These are phyloP conservation scores for Clonostachys chloroleuca DNA, from an alignment of 2,329 filamentous ascomycete genomes.

Conservation along the genomic window DNA sequence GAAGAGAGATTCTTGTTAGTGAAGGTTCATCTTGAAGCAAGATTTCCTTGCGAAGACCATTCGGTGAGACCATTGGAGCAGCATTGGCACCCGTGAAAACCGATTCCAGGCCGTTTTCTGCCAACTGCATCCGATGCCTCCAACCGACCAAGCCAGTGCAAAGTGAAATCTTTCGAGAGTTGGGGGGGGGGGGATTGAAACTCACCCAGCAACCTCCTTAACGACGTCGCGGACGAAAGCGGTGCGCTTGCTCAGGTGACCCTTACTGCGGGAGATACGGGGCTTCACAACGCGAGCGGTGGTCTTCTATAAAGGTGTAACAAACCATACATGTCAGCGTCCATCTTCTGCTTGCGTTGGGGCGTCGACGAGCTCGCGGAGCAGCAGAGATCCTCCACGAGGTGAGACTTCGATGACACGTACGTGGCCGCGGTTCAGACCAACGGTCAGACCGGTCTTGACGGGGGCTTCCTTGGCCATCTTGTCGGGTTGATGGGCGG, in stretches of 20 bases:
- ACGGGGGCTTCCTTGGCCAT: constrained; percentile 59
- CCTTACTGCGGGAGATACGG: constrained; percentile 83
- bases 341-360: constrained; percentile 50
- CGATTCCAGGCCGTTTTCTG: too few relatives aligned
- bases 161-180: too few relatives aligned
- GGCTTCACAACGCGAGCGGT: constrained; percentile 74
- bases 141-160: too few relatives aligned
- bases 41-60: too few relatives aligned
- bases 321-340: constrained; percentile 48
- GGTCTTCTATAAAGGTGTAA: constrained; percentile 64
- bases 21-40: neutral
- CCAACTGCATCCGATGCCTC: too few relatives aligned
- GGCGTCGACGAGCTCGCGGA: constrained; percentile 10
- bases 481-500: constrained; percentile 20
- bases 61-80: too few relatives aligned
- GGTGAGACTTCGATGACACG: constrained; percentile 58
- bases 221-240: constrained; percentile 96
- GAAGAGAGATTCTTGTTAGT: constrained; percentile 17
- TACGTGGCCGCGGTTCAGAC: constrained; percentile 63
- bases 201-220: constrained; percentile 95
- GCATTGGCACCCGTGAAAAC: too few relatives aligned
- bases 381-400: constrained; percentile 68
- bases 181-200: constrained; percentile 14
- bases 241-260: constrained; percentile 93
- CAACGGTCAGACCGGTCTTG: constrained; percentile 55